Base-by-base conservation (phyloP, 768 basidiomycete species). In the Serendipita sp. region DNA sequence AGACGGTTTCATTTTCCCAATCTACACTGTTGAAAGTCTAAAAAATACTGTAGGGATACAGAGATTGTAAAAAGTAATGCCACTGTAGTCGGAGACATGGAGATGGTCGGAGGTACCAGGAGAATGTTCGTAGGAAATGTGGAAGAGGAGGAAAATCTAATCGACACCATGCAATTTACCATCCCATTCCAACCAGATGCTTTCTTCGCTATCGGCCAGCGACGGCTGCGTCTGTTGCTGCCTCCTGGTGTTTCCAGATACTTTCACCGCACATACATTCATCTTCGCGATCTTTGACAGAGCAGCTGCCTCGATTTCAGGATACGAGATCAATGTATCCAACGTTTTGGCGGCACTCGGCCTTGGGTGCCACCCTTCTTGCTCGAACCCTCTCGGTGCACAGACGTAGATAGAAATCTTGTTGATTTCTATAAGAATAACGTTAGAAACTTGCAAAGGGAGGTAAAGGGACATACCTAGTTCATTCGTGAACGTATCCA, bases 131-230 rank as follows among this genome's bases (percentile, higher is more conserved):
- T n/a, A n/a, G n/a, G n/a, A n/a, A n/a, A 38, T 7, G 14, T 38
- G 9, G 9, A 48, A n/a, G 9, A 28, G 45, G 26, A 48, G 53
- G 28, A 31, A 11, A 24, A 31, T 17, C n/a, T 33, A 58, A 4
- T 58, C 53, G 17, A 58, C 20, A 28, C 53, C 53, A n/a, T 28
- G 22, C 9, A 58, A 24, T 31, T 58, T 58, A 4, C 53, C 53
- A 28, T 58, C 53, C 53, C 53, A 58, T 28, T 58, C 53, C 9
- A 58, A n/a, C 53, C 53, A 58, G 30, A 58, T 22, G n/a, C 7
- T 7, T 11, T 58, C 22, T 58, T 33, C 22, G 9, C 11, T n/a
- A 28, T 58, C 17, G 17, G 22, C 11, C 9, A n/a, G 26, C n/a
- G n/a, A n/a, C n/a, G n/a, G n/a, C n/a, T n/a, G n/a, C n/a, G n/a